These are phyloP conservation scores for Penicillium lagena DNA, from an alignment of 495 filamentous ascomycete genomes.

Conservation along the genomic window DNA sequence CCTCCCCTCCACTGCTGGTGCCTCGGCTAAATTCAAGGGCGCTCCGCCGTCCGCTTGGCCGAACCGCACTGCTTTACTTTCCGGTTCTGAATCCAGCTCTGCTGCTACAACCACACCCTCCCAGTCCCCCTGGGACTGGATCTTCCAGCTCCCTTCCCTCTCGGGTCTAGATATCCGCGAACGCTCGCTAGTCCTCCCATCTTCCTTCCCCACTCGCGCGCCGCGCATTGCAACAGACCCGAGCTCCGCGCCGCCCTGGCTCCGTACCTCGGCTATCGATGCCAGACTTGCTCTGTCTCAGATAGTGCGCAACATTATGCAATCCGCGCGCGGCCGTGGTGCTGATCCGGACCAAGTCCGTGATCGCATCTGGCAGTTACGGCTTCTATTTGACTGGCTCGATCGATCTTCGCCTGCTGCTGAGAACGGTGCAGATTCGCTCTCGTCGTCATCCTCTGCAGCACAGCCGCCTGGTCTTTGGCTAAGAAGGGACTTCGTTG, in stretches of 20 bases:
- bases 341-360: constrained; percentile 36
- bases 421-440: constrained; percentile 27
- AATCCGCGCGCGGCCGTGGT: constrained; percentile 24
- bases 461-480: constrained; percentile 23
- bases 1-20: constrained; percentile 19
- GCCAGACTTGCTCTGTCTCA: constrained; percentile 63
- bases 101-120: constrained; percentile 29
- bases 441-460: constrained; percentile 4
- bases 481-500: constrained; percentile 36
- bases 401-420: constrained; percentile 39
- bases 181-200: constrained; percentile 63
- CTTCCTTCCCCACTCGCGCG: constrained; percentile 33
- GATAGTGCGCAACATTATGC: constrained; percentile 52
- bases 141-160: constrained; percentile 62
- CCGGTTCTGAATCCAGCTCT: constrained; percentile 7
- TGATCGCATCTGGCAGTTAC: constrained; percentile 69
- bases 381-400: constrained; percentile 76
- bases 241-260: constrained; percentile 30
- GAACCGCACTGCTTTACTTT: constrained; percentile 13
- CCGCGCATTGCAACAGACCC: constrained; percentile 28
- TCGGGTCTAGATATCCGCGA: constrained; percentile 68
- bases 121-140: constrained; percentile 60
- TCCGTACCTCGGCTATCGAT: constrained; percentile 67
- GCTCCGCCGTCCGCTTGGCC: constrained; percentile 23
- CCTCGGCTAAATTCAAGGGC: constrained; percentile 21